Conservation (phyloP, 768 basidiomycete genomes). For the Panellus pusillus region DNA sequence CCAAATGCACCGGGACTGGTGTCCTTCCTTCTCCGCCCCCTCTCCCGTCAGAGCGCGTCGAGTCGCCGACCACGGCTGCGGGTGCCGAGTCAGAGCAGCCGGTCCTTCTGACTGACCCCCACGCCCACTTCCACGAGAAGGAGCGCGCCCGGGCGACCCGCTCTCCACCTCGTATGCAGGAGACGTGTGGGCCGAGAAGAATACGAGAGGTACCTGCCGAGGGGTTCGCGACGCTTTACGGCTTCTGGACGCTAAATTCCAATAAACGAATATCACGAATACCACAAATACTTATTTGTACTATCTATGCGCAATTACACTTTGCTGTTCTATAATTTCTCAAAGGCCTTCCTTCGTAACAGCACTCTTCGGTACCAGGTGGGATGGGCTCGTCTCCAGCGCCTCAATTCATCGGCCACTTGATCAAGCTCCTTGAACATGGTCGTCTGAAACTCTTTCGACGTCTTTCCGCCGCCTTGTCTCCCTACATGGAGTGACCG, state of each 20-base stretch:
- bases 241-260: conserved; percentile 66
- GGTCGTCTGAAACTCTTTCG: conserved; percentile 33
- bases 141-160: conserved; percentile 35
- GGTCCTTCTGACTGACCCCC: conserved; percentile 53
- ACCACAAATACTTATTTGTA: conserved; percentile 8
- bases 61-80: conserved; percentile 7
- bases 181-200: conserved; percentile 61
- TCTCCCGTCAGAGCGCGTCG: conserved; percentile 27
- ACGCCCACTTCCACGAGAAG: conserved; percentile 50
- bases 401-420: conserved; percentile 16
- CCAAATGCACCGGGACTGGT: conserved; percentile 72
- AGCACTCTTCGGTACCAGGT: no score
- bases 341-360: background rate
- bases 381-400: background rate
- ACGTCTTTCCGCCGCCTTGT: conserved; percentile 23
- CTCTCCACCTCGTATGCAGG: conserved; percentile 55
- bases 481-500: conserved; percentile 36
- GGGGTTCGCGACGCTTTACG: conserved; percentile 73
- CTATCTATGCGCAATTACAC: conserved; percentile 4
- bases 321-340: background rate
- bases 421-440: conserved; percentile 38
- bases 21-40: conserved; percentile 57
- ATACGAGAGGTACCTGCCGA: conserved; percentile 71
- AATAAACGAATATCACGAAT: background rate
- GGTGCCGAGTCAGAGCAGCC: conserved; percentile 32